phyloP scores from a whole-genome alignment of 2,329 filamentous ascomycete genomes.

The Ambrosiella cleistominuta region DNA sequence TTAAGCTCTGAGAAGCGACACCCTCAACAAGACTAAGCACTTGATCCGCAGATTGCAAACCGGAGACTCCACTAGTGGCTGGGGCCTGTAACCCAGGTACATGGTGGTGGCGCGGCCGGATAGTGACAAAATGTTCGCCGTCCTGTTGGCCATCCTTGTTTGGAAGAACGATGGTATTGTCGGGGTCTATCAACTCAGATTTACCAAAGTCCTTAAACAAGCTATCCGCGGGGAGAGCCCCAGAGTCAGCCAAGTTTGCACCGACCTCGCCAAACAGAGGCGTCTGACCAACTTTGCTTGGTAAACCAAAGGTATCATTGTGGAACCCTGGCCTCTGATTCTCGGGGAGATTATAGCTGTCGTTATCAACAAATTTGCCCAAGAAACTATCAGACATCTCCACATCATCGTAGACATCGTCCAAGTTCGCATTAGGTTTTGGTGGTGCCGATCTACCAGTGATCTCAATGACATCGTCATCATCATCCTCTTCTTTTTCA shows the following conservation, averaged over 20 bases:
- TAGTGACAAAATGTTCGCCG: conserved; percentile 1
- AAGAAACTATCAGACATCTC: conserved; percentile 12
- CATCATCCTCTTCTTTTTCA: conserved; percentile 30
- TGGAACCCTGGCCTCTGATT: not conserved
- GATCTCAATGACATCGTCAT: conserved; percentile 15
- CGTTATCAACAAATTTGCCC: conserved; percentile 2
- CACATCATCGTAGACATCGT: conserved; percentile 9
- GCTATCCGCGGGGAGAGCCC: conserved; percentile 3
- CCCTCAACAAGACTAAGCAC: conserved; percentile 34
- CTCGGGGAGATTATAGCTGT: not conserved
- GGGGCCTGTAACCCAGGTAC: not conserved
- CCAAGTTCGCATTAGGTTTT: not conserved
- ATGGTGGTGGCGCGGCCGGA: not conserved
- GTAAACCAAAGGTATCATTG: conserved; percentile 1
- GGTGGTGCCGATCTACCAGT: not conserved
- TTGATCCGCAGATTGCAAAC: conserved; percentile 27
- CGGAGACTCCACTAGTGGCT: conserved; percentile 7
- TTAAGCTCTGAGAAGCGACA: conserved; percentile 38
- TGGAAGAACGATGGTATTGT: conserved; percentile 16
- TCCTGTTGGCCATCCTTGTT: conserved; percentile 14
- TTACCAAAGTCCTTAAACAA: conserved; percentile 15
- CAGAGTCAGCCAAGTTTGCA: conserved; percentile 2
- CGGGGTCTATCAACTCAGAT: conserved; percentile 16
- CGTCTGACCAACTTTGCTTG: not conserved
- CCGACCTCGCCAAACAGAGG: not conserved